Percentiles rank a stretch among this genome's conserved stretches.
These are phyloP conservation scores for Leishmania aethiopica DNA, from an alignment of 208 protist genomes.

Conservation along the genomic window DNA sequence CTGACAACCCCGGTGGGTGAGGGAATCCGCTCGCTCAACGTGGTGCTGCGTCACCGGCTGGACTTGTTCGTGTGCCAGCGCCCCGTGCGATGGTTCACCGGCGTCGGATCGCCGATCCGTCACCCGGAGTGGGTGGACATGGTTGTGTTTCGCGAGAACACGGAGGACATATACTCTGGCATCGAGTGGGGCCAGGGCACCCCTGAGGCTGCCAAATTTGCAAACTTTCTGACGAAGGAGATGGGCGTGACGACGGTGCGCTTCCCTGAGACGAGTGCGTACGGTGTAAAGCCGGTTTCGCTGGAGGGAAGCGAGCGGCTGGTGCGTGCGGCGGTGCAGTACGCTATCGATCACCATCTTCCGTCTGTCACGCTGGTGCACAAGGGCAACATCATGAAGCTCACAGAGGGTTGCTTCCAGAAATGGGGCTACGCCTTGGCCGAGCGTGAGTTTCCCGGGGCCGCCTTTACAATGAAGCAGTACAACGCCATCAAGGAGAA, in stretches of 20 bases:
- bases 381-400: constrained; percentile 75
- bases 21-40: constrained; percentile 59
- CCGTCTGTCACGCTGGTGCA: constrained; percentile 60
- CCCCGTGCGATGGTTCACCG: constrained; percentile 50
- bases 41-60: constrained; percentile 48
- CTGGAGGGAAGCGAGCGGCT: constrained; percentile 54
- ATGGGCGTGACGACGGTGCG: constrained; percentile 47
- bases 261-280: constrained; percentile 41
- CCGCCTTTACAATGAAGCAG: constrained; percentile 35
- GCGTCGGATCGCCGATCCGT: constrained; percentile 40
- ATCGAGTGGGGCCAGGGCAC: constrained; percentile 54
- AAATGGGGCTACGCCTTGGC: constrained; percentile 55
- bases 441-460: constrained; percentile 36
- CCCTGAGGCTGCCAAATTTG: constrained; percentile 36
- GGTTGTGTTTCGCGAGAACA: constrained; percentile 65
- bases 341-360: constrained; percentile 43
- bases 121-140: constrained; percentile 64
- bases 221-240: constrained; percentile 33
- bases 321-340: constrained; percentile 48
- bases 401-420: constrained; percentile 54
- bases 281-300: constrained; percentile 57
- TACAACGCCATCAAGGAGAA: constrained; percentile 43
- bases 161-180: constrained; percentile 61
- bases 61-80: constrained; percentile 59
- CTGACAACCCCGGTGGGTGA: constrained; percentile 49